phyloP scores from a whole-genome alignment of 345 rosid genomes.

The Viola odorata region DNA sequence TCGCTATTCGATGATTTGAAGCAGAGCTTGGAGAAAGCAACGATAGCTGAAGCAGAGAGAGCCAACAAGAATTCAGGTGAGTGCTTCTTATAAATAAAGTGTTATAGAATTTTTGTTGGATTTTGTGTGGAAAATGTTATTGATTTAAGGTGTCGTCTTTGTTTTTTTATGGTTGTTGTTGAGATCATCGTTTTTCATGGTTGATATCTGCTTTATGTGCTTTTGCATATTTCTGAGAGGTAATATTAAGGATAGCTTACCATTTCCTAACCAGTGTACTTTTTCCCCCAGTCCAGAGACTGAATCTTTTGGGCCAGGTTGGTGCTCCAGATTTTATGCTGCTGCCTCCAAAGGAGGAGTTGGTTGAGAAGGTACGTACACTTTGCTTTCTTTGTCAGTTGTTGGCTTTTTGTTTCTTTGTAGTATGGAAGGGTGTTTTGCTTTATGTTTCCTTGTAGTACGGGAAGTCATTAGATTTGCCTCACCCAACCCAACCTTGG shows the following conservation, averaged over 20 bases:
- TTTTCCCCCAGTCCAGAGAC: constrained; percentile 36
- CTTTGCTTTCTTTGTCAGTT: background rate
- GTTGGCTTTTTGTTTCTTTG: constrained; percentile 8
- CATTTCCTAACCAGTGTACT: background rate
- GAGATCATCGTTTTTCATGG: background rate
- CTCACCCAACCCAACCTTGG: too few relatives aligned
- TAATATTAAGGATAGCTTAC: too few relatives aligned
- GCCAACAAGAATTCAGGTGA: constrained; percentile 25
- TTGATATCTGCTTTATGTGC: background rate
- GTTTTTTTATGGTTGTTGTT: background rate
- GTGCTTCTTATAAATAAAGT: constrained; percentile 3
- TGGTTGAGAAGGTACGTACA: constrained; percentile 63
- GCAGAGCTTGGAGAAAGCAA: constrained; percentile 14
- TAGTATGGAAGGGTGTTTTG: background rate
- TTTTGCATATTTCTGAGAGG: too few relatives aligned
- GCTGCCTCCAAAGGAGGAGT: constrained; percentile 63
- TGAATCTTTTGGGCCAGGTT: constrained; percentile 25
- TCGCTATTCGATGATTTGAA: constrained; percentile 19
- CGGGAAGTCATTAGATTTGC: too few relatives aligned
- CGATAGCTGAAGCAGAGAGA: constrained; percentile 14
- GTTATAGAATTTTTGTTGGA: too few relatives aligned
- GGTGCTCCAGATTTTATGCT: constrained; percentile 34
- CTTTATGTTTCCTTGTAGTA: background rate
- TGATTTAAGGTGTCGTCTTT: constrained; percentile 1
- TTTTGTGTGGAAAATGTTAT: too few relatives aligned